Evolutionary conservation across 2,329 filamentous ascomycete genomes (phyloP), one percentile per base, ranked within the genome.

Genomic region (Aspergillus nomiae): DNA sequence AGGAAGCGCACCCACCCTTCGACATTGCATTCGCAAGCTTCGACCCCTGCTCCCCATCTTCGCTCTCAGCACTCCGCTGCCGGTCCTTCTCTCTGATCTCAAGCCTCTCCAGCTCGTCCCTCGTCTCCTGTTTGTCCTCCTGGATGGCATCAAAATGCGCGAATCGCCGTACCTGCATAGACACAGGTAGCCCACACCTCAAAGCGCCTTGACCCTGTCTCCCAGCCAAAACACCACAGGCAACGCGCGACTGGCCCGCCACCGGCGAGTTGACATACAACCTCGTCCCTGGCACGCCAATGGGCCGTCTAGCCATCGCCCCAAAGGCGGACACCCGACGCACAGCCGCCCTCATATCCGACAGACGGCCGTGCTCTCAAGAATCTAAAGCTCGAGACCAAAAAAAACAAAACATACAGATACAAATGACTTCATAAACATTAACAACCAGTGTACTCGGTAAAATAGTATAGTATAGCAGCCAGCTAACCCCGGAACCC

Each of bases 21-120:
- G 86, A 88, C 87, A 90, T 90, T 14, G 83, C 83, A 65, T 85
- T 78, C 74, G 86, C 83, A 64, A 78, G 81, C 38, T 82, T 76
- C 26, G 69, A 60, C 30, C 28, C 28, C n/a, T 43, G 75, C 74
- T 74, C 43, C 74, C 69, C 51, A 71, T 73, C 58, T 77, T 76
- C 56, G 16, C 57, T 36, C 19, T 66, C 2, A 71, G 69, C 57
- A 71, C 71, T 53, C 38, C 36, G n/a, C 30, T 28, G 43, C n/a
- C 34, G 56, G 45, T 72, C 70, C 38, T 73, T 66, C 53, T 50
- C 45, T 12, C 21, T 30, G 11, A 59, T 71, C 70, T 64, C 71
- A n/a, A 78, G 71, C 50, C 80, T 74, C 45, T 72, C 69, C 55
- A 72, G 58, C 4, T 78, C 64, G 41, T 80, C 73, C 50, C 78